A percentile compares a stretch with the other conserved stretches of the same genome.
Evolutionary conservation across 2,329 filamentous ascomycete species (phyloP).

Genomic region (Elsinoe arachidis): DNA sequence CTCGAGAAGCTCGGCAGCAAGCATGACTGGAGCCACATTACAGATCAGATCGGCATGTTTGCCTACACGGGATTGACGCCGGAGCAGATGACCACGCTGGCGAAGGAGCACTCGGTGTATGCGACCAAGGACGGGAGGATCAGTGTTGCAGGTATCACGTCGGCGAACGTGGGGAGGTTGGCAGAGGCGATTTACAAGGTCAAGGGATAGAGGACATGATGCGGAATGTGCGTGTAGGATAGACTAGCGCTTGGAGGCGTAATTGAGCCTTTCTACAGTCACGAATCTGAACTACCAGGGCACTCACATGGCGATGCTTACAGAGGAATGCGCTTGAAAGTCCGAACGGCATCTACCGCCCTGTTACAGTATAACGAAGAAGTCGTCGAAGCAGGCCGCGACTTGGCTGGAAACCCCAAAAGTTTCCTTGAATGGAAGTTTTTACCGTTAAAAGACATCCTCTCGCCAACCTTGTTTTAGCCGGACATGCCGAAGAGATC

Average conservation of each 20-base stretch:
- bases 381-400: conserved; percentile 7
- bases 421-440: background rate
- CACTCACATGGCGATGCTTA: background rate
- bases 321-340: background rate
- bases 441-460: background rate
- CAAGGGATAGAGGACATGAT: conserved; percentile 45
- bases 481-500: background rate
- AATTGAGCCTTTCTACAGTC: too few relatives aligned
- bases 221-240: background rate
- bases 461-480: background rate
- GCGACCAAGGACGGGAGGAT: conserved; percentile 89
- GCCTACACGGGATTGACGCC: conserved; percentile 90
- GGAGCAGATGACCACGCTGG: conserved; percentile 83
- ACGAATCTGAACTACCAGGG: background rate
- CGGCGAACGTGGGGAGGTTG: conserved; percentile 67
- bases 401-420: background rate
- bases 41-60: conserved; percentile 98
- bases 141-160: conserved; percentile 76
- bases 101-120: conserved; percentile 95
- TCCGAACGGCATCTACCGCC: background rate
- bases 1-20: conserved; percentile 90
- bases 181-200: conserved; percentile 80
- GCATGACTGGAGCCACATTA: conserved; percentile 99
- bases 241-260: background rate
- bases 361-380: background rate